Evolutionary conservation across 805 yeast genomes (phyloP).

Genomic region (Pichia nakasei): DNA sequence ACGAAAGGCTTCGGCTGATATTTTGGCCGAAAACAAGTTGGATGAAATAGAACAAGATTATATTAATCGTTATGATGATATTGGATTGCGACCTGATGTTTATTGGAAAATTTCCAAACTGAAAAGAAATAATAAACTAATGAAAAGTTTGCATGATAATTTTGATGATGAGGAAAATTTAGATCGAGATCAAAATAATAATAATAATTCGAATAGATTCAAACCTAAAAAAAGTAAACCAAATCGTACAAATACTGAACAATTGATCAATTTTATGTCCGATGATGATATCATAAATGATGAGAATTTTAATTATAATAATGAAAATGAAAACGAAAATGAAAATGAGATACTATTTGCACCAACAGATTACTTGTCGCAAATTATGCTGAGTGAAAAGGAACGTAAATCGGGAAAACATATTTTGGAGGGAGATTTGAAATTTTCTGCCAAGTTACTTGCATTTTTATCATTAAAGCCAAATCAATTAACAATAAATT

Average conservation of each 20-base stretch:
- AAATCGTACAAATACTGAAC: not conserved
- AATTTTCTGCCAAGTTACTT: slow-evolving; percentile 39
- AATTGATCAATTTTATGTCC: slow-evolving; percentile 22
- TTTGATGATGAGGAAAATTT: not conserved
- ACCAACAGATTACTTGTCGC: slow-evolving; percentile 16
- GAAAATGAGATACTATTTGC: slow-evolving; percentile 15
- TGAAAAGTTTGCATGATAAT: not conserved
- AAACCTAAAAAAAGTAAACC: slow-evolving; percentile 4
- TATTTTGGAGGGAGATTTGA: slow-evolving; percentile 41
- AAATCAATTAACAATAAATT: slow-evolving; percentile 19
- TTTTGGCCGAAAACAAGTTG: not conserved
- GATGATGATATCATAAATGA: slow-evolving; percentile 19
- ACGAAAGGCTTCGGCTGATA: not conserved
- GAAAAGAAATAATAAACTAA: not conserved
- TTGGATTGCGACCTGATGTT: slow-evolving; percentile 81
- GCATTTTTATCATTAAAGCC: slow-evolving; percentile 41
- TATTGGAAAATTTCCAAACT: slow-evolving; percentile 72
- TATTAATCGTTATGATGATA: slow-evolving; percentile 72
- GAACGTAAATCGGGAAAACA: slow-evolving; percentile 17
- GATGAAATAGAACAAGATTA: slow-evolving; percentile 36
- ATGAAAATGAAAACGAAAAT: not conserved
- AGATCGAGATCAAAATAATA: not conserved
- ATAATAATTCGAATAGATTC: not conserved
- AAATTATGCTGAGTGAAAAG: slow-evolving; percentile 18
- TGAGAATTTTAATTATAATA: slow-evolving; percentile 6